Evolutionary conservation across 495 filamentous ascomycete genomes (phyloP), one percentile per base, ranked within the genome.

Genomic region (Hypoxylon lienhwacheense): DNA sequence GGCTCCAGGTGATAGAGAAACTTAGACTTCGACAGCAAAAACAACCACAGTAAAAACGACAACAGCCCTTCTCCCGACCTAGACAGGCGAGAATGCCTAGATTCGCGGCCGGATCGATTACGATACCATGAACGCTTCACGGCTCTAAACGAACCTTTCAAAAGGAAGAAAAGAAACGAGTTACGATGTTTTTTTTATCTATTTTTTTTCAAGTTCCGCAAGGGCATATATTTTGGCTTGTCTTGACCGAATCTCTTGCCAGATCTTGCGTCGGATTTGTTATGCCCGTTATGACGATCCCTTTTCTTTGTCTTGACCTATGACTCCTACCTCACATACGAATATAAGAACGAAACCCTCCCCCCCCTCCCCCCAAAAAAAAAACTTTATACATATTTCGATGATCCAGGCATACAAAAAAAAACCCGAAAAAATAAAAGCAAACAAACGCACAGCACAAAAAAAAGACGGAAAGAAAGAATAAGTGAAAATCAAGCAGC

Each of bases 31-130:
- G n/a, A n/a, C n/a, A n/a, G n/a, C n/a, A n/a, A n/a, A n/a, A n/a
- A n/a, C n/a, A n/a, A n/a, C n/a, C n/a, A n/a, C n/a, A n/a, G n/a
- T n/a, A n/a, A n/a, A n/a, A n/a, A n/a, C n/a, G 49, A 53, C 14
- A 62, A 74, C 10, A 56, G 53, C 15, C 56, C 63, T 7, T 63
- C 57, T 12, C 69, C 73, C 26, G 77, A 77, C 17, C 64, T 73
- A 36, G 76, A 60, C 41, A 66, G 77, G 11, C 65, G 77, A 22
- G 65, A 76, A 42, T 74, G 78, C 40, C 47, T 70, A 19, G 63
- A 74, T 22, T 60, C 61, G 17, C 64, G 58, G 16, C 14, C 58
- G 7, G 55, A 58, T 12, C 26, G n/a, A 44, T 1, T 64, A 70
- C 26, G 62, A 68, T 14, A 61, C 61, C 12, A 24, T 45, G 24